phyloP scores from a whole-genome alignment of 768 basidiomycete genomes.

The Chalciporus chontae region DNA sequence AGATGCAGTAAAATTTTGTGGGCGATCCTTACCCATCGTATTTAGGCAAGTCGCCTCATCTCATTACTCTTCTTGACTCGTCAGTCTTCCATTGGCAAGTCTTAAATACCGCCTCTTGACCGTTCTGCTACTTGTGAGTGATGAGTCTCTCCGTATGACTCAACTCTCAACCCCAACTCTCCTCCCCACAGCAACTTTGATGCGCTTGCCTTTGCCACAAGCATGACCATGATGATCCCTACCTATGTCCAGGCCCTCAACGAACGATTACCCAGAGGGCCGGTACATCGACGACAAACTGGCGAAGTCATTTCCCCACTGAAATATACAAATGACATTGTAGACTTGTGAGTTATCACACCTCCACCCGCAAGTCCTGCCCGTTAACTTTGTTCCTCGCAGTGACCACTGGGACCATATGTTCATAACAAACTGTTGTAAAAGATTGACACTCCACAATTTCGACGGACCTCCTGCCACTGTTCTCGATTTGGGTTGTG shows the following conservation, averaged over 20 bases:
- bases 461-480: conserved; percentile 48
- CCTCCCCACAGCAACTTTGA: conserved; percentile 16
- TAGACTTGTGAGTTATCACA: conserved; percentile 47
- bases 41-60: not conserved
- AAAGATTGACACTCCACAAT: conserved; percentile 50
- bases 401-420: conserved; percentile 75
- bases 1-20: conserved; percentile 14
- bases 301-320: conserved; percentile 59
- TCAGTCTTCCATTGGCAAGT: conserved; percentile 2
- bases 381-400: conserved; percentile 4
- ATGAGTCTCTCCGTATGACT: conserved; percentile 12
- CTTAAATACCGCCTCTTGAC: conserved; percentile 15
- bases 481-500: conserved; percentile 70
- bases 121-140: conserved; percentile 13
- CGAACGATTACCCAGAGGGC: conserved; percentile 39
- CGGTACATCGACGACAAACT: conserved; percentile 39
- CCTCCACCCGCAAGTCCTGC: not conserved
- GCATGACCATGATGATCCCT: conserved; percentile 21
- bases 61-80: not conserved
- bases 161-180: conserved; percentile 8
- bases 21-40: conserved; percentile 19
- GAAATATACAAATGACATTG: conserved; percentile 43
- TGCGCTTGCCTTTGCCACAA: conserved; percentile 20
- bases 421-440: conserved; percentile 50
- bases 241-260: conserved; percentile 42